Conservation (phyloP, 2,329 filamentous ascomycete species). For the Apiospora aurea region DNA sequence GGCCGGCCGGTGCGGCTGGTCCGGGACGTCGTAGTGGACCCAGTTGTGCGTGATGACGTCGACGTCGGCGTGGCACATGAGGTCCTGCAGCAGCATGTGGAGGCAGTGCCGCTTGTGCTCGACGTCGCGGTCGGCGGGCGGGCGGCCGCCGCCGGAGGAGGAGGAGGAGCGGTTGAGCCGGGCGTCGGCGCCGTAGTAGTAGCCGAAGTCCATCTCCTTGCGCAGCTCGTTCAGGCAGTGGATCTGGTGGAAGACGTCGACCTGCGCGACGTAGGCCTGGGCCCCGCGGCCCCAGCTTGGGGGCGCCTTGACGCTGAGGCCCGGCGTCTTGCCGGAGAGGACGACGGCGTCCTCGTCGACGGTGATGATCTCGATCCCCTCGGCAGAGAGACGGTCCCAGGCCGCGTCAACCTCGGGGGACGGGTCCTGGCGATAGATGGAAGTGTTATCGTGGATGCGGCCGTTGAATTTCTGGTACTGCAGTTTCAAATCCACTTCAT, state of each 20-base stretch:
- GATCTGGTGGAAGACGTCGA: constrained; percentile 29
- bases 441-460: constrained; percentile 26
- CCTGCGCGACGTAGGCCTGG: constrained; percentile 22
- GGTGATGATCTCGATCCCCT: constrained; percentile 22
- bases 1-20: not conserved
- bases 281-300: constrained; percentile 15
- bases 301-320: constrained; percentile 16
- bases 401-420: constrained; percentile 24
- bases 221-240: constrained; percentile 29
- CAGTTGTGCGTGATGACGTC: constrained; percentile 28
- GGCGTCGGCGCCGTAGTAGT: constrained; percentile 24
- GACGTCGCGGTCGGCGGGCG: constrained; percentile 20
- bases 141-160: no score
- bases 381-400: constrained; percentile 22
- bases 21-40: constrained; percentile 14
- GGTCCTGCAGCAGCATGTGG: constrained; percentile 26
- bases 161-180: constrained; percentile 2
- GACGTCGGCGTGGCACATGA: constrained; percentile 29
- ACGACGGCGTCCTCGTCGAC: constrained; percentile 20
- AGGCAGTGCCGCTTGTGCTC: constrained; percentile 25
- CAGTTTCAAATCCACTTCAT: not conserved
- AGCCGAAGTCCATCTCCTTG: constrained; percentile 26
- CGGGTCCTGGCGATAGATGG: constrained; percentile 24
- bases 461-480: constrained; percentile 36
- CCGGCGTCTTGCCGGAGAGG: constrained; percentile 21